These are phyloP conservation scores for Capsicum chinense DNA, from an alignment of 257 asterid genomes.

Conservation along the genomic window DNA sequence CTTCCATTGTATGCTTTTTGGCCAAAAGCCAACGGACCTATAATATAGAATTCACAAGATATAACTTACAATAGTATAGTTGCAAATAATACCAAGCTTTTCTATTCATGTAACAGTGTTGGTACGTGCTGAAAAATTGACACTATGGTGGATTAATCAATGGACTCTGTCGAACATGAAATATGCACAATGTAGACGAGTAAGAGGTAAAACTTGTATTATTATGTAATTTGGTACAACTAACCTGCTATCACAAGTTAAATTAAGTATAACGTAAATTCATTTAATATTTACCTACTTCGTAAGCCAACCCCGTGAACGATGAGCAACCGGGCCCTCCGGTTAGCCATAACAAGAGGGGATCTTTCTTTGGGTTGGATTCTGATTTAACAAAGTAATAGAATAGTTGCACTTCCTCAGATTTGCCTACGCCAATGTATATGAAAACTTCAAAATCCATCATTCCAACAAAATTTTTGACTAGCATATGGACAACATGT, in stretches of 20 bases:
- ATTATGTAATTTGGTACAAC: not conserved
- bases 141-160: too few relatives aligned
- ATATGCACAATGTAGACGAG: too few relatives aligned
- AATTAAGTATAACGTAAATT: not conserved
- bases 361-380: conserved; percentile 38
- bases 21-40: conserved; percentile 63
- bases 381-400: conserved; percentile 45
- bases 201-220: too few relatives aligned
- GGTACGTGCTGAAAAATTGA: too few relatives aligned
- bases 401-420: conserved; percentile 39
- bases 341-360: conserved; percentile 41
- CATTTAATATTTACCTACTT: conserved; percentile 31
- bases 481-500: not conserved
- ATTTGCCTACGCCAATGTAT: conserved; percentile 35
- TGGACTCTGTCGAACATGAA: too few relatives aligned
- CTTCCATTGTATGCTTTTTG: conserved; percentile 44
- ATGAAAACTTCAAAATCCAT: not conserved
- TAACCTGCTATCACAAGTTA: not conserved
- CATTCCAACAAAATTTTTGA: not conserved
- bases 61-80: too few relatives aligned
- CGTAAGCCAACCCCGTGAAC: conserved; percentile 33
- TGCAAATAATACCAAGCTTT: too few relatives aligned
- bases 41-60: not conserved
- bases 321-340: conserved; percentile 53
- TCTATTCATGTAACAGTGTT: too few relatives aligned